These are phyloP conservation scores for Pholiota molesta DNA, from an alignment of 768 basidiomycete species.

Conservation along the genomic window DNA sequence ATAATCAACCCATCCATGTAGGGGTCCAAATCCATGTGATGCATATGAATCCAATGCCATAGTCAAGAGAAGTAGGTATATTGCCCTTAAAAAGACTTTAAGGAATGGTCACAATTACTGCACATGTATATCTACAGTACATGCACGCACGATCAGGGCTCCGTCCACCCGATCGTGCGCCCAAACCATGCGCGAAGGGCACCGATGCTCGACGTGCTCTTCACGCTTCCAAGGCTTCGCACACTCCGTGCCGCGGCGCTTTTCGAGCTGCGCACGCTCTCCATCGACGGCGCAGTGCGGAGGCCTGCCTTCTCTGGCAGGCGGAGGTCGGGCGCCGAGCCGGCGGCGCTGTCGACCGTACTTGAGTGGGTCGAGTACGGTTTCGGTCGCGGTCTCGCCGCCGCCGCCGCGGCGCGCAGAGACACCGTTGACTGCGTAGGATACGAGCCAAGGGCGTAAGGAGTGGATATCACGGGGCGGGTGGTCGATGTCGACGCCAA, in stretches of 20 bases:
- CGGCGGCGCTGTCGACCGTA: constrained; percentile 3
- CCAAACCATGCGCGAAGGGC: constrained; percentile 45
- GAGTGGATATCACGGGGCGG: constrained; percentile 46
- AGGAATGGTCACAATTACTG: neutral
- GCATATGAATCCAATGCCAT: constrained; percentile 5
- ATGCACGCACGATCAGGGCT: constrained; percentile 7
- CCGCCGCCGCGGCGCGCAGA: constrained; percentile 7
- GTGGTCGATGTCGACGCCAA: neutral
- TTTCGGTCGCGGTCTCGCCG: neutral
- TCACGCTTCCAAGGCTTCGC: constrained; percentile 44
- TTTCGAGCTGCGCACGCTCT: constrained; percentile 47
- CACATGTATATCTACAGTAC: neutral
- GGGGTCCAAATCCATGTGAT: neutral
- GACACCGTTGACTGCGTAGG: constrained; percentile 23
- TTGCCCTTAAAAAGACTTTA: neutral
- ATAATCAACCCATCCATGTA: neutral
- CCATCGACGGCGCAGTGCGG: constrained; percentile 43
- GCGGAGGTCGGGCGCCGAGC: constrained; percentile 18
- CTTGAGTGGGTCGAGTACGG: neutral
- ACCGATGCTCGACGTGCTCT: constrained; percentile 41
- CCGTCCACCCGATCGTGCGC: constrained; percentile 28
- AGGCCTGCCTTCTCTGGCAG: constrained; percentile 22
- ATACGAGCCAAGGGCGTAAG: constrained; percentile 46
- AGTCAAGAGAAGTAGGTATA: constrained; percentile 2
- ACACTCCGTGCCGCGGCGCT: constrained; percentile 45